Conservation (phyloP, 2,329 filamentous ascomycete genomes). For the Macrophomina tecta region DNA sequence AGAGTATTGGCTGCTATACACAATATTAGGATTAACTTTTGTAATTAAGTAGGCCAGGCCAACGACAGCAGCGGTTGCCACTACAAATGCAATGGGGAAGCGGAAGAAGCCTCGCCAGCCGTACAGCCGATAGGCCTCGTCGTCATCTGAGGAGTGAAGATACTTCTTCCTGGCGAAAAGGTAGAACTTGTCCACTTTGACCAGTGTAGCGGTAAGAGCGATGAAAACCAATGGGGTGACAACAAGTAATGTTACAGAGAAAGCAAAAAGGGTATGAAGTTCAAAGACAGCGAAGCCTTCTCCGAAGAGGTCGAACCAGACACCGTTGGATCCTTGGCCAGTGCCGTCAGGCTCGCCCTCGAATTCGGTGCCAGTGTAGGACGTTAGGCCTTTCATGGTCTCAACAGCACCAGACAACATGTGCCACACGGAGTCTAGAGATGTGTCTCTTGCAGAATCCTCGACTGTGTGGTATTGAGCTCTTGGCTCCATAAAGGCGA, state of each 20-base stretch:
- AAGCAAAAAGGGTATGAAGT: constrained; percentile 80
- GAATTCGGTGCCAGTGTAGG: constrained; percentile 71
- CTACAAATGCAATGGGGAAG: constrained; percentile 75
- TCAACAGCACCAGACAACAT: constrained; percentile 87
- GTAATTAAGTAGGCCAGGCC: constrained; percentile 76
- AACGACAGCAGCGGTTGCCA: constrained; percentile 72
- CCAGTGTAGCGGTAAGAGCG: constrained; percentile 70
- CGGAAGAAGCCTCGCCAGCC: constrained; percentile 85
- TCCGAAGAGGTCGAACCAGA: constrained; percentile 96
- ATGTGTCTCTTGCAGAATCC: constrained; percentile 82
- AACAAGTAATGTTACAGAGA: constrained; percentile 83
- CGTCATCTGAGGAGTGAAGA: constrained; percentile 64
- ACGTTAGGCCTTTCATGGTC: constrained; percentile 74
- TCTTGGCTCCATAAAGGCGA: constrained; percentile 88
- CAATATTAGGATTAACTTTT: constrained; percentile 85
- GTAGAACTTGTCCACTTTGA: constrained; percentile 82
- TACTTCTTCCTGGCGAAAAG: constrained; percentile 74
- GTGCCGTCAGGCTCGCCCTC: constrained; percentile 67
- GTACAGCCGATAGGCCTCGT: constrained; percentile 67
- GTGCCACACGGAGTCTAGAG: constrained; percentile 79
- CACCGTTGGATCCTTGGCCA: constrained; percentile 70
- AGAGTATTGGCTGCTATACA: constrained; percentile 87
- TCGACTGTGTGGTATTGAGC: constrained; percentile 89
- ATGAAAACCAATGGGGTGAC: constrained; percentile 77
- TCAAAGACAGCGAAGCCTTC: constrained; percentile 77